Percentiles rank a stretch among this genome's conserved stretches.
Conservation (phyloP, 2,329 filamentous ascomycete genomes). For the Pseudocercospora musae region DNA sequence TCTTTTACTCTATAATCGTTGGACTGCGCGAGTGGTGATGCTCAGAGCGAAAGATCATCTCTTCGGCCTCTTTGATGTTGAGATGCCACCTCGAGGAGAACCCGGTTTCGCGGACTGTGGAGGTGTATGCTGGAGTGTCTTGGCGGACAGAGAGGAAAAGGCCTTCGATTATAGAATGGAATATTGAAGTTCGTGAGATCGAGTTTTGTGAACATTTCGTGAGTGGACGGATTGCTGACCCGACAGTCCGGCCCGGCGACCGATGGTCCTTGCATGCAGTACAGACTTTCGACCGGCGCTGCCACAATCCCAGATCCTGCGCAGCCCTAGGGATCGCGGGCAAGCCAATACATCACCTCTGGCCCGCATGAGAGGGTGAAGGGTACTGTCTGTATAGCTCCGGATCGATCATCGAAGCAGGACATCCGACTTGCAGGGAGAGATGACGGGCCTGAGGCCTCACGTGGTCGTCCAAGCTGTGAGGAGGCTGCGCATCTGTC, state of each 20-base stretch:
- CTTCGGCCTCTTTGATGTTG: background rate
- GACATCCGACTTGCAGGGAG: background rate
- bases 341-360: background rate
- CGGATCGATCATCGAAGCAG: background rate
- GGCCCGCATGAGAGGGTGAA: background rate
- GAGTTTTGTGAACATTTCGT: background rate
- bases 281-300: background rate
- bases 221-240: background rate
- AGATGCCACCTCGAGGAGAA: background rate
- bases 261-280: background rate
- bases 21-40: background rate
- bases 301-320: background rate
- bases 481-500: background rate
- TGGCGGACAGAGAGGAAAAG: background rate
- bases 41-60: background rate
- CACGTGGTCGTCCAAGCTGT: background rate
- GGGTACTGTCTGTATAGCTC: background rate
- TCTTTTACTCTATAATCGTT: background rate
- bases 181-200: background rate
- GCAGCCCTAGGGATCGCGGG: background rate
- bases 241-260: background rate
- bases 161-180: background rate
- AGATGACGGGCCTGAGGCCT: background rate
- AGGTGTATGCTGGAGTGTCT: constrained; percentile 2
- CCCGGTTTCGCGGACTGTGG: background rate